Evolutionary conservation across 2,329 filamentous ascomycete genomes (phyloP).

Genomic region (Epichloe typhina): DNA sequence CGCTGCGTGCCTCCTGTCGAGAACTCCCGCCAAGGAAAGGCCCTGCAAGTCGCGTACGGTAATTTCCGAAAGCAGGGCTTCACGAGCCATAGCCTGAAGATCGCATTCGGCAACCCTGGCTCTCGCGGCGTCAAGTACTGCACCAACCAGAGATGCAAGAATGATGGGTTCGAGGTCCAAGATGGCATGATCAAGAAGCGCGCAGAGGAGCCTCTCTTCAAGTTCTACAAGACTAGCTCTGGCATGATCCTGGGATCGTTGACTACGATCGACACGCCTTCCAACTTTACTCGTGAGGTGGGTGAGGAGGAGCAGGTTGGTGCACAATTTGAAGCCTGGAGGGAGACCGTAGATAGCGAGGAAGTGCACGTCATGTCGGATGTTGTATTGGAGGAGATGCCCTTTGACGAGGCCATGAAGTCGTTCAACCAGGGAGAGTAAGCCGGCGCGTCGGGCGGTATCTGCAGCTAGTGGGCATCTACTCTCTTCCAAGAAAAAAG

Average conservation of each 20-base stretch:
- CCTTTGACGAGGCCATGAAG: constrained; percentile 2
- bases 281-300: constrained; percentile 8
- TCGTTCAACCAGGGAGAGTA: neutral
- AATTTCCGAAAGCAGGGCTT: neutral
- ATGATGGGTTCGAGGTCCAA: constrained; percentile 11
- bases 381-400: constrained; percentile 7
- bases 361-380: constrained; percentile 7
- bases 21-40: constrained; percentile 5
- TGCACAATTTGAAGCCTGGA: constrained; percentile 6
- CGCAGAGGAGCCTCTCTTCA: constrained; percentile 7
- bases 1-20: constrained; percentile 9
- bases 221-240: constrained; percentile 8
- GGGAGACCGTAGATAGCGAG: constrained; percentile 3
- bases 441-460: neutral
- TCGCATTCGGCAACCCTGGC: constrained; percentile 9
- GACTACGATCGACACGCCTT: constrained; percentile 2
- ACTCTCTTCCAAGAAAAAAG: neutral
- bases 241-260: constrained; percentile 9
- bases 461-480: neutral
- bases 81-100: neutral
- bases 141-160: constrained; percentile 9
- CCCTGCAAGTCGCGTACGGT: constrained; percentile 1
- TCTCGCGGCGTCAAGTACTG: constrained; percentile 8
- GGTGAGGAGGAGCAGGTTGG: constrained; percentile 5
- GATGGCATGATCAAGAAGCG: constrained; percentile 6